phyloP scores from a whole-genome alignment of 2,329 filamentous ascomycete species.

The Penicillium rolfsii region DNA sequence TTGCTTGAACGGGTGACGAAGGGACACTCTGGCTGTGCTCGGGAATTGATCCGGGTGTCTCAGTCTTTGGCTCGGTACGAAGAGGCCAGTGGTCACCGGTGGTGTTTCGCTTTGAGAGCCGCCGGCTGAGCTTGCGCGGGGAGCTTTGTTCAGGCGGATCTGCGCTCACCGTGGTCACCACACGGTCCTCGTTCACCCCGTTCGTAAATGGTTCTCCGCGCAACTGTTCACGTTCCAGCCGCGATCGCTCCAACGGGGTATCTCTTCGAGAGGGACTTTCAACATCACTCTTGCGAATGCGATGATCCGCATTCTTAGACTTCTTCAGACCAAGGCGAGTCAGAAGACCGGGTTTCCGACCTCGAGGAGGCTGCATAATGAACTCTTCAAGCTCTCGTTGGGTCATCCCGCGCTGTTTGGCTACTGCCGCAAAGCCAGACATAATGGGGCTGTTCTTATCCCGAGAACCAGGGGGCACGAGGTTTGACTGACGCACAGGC shows the following conservation, averaged over 20 bases:
- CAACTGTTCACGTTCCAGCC: conserved; percentile 50
- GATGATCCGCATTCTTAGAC: conserved; percentile 30
- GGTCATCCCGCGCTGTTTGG: conserved; percentile 61
- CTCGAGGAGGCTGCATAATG: conserved; percentile 35
- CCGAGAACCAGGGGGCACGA: conserved; percentile 29
- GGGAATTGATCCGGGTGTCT: conserved; percentile 13
- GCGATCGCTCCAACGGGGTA: conserved; percentile 63
- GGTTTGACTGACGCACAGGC: conserved; percentile 27
- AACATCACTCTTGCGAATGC: conserved; percentile 57
- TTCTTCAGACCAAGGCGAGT: conserved; percentile 38
- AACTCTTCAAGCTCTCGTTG: conserved; percentile 41
- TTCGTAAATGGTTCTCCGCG: conserved; percentile 31
- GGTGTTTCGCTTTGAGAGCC: conserved; percentile 28
- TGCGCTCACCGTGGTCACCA: conserved; percentile 29
- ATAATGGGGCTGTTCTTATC: conserved; percentile 37
- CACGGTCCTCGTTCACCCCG: conserved; percentile 21
- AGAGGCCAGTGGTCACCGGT: conserved; percentile 35
- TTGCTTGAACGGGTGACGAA: conserved; percentile 7
- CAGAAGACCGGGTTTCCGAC: conserved; percentile 38
- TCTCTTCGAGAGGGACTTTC: conserved; percentile 67
- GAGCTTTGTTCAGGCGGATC: conserved; percentile 20
- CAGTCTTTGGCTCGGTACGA: conserved; percentile 4
- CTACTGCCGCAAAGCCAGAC: conserved; percentile 39
- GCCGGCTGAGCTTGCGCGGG: conserved; percentile 35
- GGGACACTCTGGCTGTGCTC: conserved; percentile 19